phyloP scores from a whole-genome alignment of 2,329 filamentous ascomycete species.

The Pseudogymnoascus destructans region DNA sequence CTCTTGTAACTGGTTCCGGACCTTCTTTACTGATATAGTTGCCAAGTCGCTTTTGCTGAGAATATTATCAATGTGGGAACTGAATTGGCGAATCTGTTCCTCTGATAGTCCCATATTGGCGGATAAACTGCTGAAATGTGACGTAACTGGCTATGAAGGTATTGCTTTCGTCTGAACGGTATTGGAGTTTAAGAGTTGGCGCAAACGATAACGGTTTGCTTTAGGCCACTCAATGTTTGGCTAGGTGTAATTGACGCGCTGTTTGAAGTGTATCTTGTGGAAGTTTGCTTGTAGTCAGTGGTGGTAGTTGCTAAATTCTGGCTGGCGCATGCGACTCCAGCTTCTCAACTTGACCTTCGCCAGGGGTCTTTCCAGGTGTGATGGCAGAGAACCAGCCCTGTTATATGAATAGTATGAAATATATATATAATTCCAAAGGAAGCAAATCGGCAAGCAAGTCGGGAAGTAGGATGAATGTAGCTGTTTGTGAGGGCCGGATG shows the following conservation, averaged over 20 bases:
- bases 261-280: background rate
- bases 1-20: slow-evolving; percentile 26
- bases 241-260: background rate
- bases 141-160: background rate
- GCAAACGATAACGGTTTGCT: background rate
- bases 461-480: background rate
- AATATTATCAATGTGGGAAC: slow-evolving; percentile 29
- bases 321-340: slow-evolving; percentile 2
- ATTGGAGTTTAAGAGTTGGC: background rate
- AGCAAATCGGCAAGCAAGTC: background rate
- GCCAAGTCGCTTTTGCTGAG: slow-evolving; percentile 26
- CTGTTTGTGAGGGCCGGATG: slow-evolving; percentile 1
- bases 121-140: background rate
- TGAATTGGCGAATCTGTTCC: slow-evolving; percentile 24
- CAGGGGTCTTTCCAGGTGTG: background rate
- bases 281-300: slow-evolving; percentile 2
- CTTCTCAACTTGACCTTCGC: background rate
- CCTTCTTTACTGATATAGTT: slow-evolving; percentile 29
- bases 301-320: background rate
- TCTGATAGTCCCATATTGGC: slow-evolving; percentile 13
- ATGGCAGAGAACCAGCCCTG: background rate
- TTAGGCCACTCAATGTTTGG: background rate
- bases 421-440: background rate
- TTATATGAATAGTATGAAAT: background rate
- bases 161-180: background rate